A percentile compares a stretch with the other conserved stretches of the same genome.
Conservation (phyloP, 768 basidiomycete genomes). For the Podaxis pistillaris region DNA sequence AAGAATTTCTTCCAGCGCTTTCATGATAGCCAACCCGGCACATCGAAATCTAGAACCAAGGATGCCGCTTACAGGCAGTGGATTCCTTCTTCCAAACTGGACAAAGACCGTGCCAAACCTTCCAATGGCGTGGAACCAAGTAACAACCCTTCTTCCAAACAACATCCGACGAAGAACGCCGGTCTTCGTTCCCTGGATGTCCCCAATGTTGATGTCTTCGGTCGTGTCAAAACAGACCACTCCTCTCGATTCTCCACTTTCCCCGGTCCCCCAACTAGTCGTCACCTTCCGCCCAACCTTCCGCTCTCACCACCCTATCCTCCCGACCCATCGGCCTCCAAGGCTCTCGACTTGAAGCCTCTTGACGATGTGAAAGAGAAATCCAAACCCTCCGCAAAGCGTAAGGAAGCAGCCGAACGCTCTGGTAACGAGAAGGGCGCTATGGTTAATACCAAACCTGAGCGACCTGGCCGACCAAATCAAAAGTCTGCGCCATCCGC, state of each 20-base stretch:
- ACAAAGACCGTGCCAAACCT: constrained; percentile 14
- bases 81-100: constrained; percentile 25
- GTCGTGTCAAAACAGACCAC: constrained; percentile 2
- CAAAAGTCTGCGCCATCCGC: not conserved
- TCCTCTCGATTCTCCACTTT: constrained; percentile 2
- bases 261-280: constrained; percentile 3
- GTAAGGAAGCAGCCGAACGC: not conserved
- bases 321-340: not conserved
- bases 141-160: constrained; percentile 20
- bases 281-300: not conserved
- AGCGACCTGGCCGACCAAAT: constrained; percentile 8
- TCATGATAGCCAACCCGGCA: constrained; percentile 42
- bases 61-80: constrained; percentile 37
- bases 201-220: not conserved
- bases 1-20: constrained; percentile 50
- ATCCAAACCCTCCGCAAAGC: not conserved
- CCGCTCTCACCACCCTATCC: not conserved
- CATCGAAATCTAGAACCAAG: constrained; percentile 36
- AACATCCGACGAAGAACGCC: not conserved
- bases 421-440: constrained; percentile 6
- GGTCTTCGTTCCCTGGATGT: not conserved
- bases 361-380: constrained; percentile 4
- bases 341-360: not conserved
- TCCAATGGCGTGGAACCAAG: constrained; percentile 25
- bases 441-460: not conserved